These are phyloP conservation scores for Waitea zeae DNA, from an alignment of 1,284 basidiomycete genomes.

Conservation along the genomic window DNA sequence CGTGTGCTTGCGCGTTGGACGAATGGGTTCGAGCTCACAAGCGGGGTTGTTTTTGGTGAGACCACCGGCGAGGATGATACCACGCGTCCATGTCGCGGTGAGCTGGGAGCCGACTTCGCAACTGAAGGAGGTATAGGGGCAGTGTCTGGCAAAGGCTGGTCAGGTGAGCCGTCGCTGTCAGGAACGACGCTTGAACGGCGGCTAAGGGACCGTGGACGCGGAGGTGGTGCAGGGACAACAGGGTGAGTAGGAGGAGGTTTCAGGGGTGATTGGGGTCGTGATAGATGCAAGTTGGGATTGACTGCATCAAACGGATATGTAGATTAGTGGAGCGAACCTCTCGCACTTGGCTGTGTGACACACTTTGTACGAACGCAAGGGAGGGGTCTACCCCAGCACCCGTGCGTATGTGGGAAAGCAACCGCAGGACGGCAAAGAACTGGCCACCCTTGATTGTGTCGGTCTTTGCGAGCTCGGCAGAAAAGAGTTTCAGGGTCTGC, in stretches of 20 bases:
- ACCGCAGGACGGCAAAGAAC: conserved; percentile 53
- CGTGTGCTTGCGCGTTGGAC: background rate
- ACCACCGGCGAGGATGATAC: no score
- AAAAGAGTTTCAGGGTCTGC: conserved; percentile 50
- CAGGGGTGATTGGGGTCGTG: background rate
- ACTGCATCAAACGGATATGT: background rate
- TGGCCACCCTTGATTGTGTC: conserved; percentile 47
- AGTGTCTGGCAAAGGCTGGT: no score
- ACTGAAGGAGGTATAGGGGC: no score
- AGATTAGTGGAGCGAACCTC: background rate
- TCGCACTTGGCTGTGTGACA: conserved; percentile 6
- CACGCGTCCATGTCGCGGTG: no score
- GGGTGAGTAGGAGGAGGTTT: background rate
- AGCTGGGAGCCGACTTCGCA: no score
- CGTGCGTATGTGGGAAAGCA: conserved; percentile 40
- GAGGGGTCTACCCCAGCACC: conserved; percentile 30
- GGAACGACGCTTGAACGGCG: no score
- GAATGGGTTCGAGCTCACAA: no score
- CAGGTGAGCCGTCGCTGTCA: no score
- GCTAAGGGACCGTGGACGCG: no score
- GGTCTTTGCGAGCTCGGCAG: conserved; percentile 26
- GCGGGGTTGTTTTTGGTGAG: no score
- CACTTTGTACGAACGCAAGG: conserved; percentile 12
- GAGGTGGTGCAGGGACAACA: background rate
- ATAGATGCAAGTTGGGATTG: background rate